Evolutionary conservation across 139 green algal species (phyloP), one percentile per base, ranked within the genome.

Genomic region (Spirogloea muscicola): DNA sequence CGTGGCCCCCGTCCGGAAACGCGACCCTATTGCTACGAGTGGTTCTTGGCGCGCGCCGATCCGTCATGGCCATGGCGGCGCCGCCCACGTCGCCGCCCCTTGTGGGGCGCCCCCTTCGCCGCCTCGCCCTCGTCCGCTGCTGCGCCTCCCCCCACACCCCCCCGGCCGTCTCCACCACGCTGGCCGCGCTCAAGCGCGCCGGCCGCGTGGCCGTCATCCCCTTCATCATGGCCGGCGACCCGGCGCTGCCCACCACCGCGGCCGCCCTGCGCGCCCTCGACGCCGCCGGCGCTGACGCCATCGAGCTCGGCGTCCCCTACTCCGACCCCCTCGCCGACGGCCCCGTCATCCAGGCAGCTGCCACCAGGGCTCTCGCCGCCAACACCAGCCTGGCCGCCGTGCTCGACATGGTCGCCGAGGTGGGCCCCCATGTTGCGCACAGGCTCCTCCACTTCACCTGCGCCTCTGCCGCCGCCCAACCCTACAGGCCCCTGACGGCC

Each of bases 241-340:
- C 95, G 1, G 85, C 95, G 83, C 82, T 96, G 7, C 86, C 87
- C 0, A 96, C 89, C 25, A 99, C 94, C 7, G 84, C 85, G 2
- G 55, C 83, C 18, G 94, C 93, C 13, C 42, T 99, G 1, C 62
- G 83, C 59, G 79, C 68, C 21, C 63, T 88, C 13, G 79, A 82
- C 44, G 76, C 81, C 4, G 42, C 81, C 0, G 92, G 91, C 10
- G 91, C 93, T 25, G 88, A 96, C 74, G 83, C 98, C 18, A 98
- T 99, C 71, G 94, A 99, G 80, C 85, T 98, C 4, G 94, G 94
- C n/a, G 91, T 98, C 34, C 91, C 91, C 2, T 95, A 94, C 72
- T 91, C 72, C 4, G 92, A 99, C 78, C 95, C 95, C 0, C 76
- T 99, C 10, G 95, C 95, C 13, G 95, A 99, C 68, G 95, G 95